These are phyloP conservation scores for Stagonosporopsis rhizophila DNA, from an alignment of 2,329 filamentous ascomycete species.

Conservation along the genomic window DNA sequence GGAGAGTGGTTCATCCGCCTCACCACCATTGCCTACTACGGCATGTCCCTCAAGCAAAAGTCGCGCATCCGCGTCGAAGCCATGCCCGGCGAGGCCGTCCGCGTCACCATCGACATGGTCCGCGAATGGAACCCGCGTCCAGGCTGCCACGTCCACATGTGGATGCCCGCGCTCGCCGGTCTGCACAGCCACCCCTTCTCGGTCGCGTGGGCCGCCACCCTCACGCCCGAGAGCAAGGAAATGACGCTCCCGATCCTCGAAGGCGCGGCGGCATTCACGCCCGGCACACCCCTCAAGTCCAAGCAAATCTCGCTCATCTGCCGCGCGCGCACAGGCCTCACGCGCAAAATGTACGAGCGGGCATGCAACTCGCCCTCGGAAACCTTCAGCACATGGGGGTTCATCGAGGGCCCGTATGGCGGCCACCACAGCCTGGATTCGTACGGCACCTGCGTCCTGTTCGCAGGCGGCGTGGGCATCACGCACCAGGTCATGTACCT, in stretches of 20 bases:
- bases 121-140: constrained; percentile 61
- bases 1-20: constrained; percentile 65
- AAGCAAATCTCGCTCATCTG: constrained; percentile 72
- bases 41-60: constrained; percentile 58
- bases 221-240: constrained; percentile 40
- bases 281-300: constrained; percentile 36
- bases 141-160: constrained; percentile 67
- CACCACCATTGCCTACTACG: constrained; percentile 60
- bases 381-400: constrained; percentile 68
- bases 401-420: constrained; percentile 79
- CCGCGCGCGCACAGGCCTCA: constrained; percentile 76
- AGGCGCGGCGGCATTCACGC: constrained; percentile 33
- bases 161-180: constrained; percentile 59
- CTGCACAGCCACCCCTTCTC: constrained; percentile 57
- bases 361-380: constrained; percentile 67
- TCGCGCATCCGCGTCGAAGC: constrained; percentile 65
- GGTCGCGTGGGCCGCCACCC: constrained; percentile 55
- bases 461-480: constrained; percentile 82
- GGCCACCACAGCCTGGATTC: constrained; percentile 74
- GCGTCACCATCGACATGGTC: constrained; percentile 66
- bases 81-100: constrained; percentile 65
- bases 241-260: constrained; percentile 45
- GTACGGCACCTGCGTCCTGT: constrained; percentile 79
- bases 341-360: constrained; percentile 71
- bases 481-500: constrained; percentile 81